Conservation (phyloP, 2,329 filamentous ascomycete species). For the Aspergillus eucalypticola region DNA sequence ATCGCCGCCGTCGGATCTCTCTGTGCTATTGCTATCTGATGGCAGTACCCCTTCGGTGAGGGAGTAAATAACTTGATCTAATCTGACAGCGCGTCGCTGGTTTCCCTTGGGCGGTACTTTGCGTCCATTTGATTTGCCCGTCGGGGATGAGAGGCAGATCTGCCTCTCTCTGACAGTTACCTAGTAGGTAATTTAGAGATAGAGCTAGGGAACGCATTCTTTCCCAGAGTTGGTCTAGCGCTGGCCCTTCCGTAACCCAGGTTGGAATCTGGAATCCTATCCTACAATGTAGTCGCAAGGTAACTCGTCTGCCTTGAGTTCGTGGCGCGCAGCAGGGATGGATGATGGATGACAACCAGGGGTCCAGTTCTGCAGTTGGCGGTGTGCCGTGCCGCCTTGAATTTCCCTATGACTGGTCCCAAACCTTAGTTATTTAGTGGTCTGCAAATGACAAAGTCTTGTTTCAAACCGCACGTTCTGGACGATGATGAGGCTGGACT, state of each 20-base stretch:
- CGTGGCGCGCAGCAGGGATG: neutral
- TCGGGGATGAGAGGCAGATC: neutral
- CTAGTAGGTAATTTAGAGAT: neutral
- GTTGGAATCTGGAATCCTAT: neutral
- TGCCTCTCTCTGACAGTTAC: neutral
- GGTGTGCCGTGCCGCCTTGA: neutral
- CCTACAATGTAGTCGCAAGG: neutral
- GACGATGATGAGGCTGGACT: neutral
- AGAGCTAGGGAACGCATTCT: neutral
- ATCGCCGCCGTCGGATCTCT: slow-evolving; percentile 22
- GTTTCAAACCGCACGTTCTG: neutral
- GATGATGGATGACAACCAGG: neutral
- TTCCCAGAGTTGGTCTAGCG: neutral
- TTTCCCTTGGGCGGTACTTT: neutral
- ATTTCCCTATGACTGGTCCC: neutral
- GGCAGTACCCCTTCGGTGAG: slow-evolving; percentile 41
- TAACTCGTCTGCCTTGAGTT: neutral
- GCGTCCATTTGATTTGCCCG: neutral
- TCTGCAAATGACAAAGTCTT: neutral
- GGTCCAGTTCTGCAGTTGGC: neutral
- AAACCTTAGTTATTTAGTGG: neutral
- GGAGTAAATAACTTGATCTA: slow-evolving; percentile 61
- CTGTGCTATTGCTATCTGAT: slow-evolving; percentile 18
- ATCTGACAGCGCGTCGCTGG: slow-evolving; percentile 50
- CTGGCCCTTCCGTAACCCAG: neutral